Conservation (phyloP, 2,329 filamentous ascomycete species). For the Sarocladiaceae sp. region DNA sequence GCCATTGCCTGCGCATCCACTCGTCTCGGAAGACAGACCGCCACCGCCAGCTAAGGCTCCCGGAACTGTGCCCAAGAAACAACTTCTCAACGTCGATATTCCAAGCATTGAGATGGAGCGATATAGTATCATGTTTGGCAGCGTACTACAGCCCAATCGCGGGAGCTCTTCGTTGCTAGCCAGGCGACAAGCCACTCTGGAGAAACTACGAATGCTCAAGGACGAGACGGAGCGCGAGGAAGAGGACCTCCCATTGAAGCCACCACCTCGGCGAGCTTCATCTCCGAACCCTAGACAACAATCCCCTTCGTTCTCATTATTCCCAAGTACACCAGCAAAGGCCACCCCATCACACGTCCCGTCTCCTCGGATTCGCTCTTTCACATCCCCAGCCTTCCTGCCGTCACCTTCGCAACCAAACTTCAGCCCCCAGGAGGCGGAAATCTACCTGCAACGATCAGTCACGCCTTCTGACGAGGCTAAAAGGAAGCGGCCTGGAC, state of each 20-base stretch:
- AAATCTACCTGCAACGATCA: background rate
- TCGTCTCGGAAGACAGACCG: background rate
- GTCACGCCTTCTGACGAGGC: background rate
- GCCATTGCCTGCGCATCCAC: background rate
- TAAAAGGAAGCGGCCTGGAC: background rate
- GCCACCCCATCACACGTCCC: conserved; percentile 18
- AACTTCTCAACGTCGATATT: conserved; percentile 69
- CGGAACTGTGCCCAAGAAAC: background rate
- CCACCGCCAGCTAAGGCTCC: background rate
- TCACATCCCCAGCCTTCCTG: conserved; percentile 46
- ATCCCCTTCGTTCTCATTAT: conserved; percentile 41
- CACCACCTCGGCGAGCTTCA: conserved; percentile 41
- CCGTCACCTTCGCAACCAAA: conserved; percentile 32
- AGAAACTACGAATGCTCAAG: conserved; percentile 49
- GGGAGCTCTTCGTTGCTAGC: conserved; percentile 36
- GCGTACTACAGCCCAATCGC: conserved; percentile 49
- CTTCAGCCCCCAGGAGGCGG: conserved; percentile 6
- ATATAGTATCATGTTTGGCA: conserved; percentile 90
- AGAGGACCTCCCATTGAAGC: conserved; percentile 23
- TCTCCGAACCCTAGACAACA: conserved; percentile 28
- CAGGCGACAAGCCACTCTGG: conserved; percentile 52
- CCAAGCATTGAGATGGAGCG: conserved; percentile 76
- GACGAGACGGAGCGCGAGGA: conserved; percentile 32
- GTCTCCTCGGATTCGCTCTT: conserved; percentile 41
- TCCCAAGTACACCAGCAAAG: conserved; percentile 31